Percentiles rank a stretch among this genome's conserved stretches.
Conservation (phyloP, 1,284 basidiomycete genomes). For the Apiotrichum siamense region DNA sequence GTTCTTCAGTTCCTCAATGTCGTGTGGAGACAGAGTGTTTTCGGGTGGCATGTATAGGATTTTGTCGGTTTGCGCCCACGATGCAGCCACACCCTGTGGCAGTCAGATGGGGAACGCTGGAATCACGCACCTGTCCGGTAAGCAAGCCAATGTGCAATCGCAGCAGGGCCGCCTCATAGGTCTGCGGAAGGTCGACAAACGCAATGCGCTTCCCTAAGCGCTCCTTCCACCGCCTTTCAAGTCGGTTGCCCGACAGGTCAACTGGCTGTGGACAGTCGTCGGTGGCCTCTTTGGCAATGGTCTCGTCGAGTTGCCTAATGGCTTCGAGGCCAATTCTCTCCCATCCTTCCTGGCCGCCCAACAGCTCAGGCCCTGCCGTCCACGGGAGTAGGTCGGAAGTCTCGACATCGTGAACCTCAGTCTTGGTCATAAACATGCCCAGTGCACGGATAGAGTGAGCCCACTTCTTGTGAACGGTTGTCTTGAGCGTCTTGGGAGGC, state of each 20-base stretch:
- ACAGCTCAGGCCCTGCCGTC: slow-evolving; percentile 24
- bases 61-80: slow-evolving; percentile 39
- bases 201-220: slow-evolving; percentile 26
- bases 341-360: slow-evolving; percentile 31
- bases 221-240: slow-evolving; percentile 23
- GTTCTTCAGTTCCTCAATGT: slow-evolving; percentile 20
- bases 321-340: slow-evolving; percentile 23
- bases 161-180: slow-evolving; percentile 26
- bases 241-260: background rate
- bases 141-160: slow-evolving; percentile 30
- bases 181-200: slow-evolving; percentile 26
- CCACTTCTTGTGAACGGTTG: background rate
- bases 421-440: slow-evolving; percentile 27
- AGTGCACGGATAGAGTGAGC: slow-evolving; percentile 32
- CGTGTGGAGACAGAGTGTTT: slow-evolving; percentile 16
- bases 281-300: slow-evolving; percentile 19
- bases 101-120: background rate
- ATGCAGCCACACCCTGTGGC: slow-evolving; percentile 23
- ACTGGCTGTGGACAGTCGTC: slow-evolving; percentile 10
- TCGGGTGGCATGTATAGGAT: slow-evolving; percentile 21
- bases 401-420: slow-evolving; percentile 19
- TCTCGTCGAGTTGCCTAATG: slow-evolving; percentile 21
- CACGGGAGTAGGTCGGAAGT: slow-evolving; percentile 32
- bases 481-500: slow-evolving; percentile 4
- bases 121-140: slow-evolving; percentile 25